phyloP scores from a whole-genome alignment of 2,329 filamentous ascomycete genomes.

The Fusarium piperis region DNA sequence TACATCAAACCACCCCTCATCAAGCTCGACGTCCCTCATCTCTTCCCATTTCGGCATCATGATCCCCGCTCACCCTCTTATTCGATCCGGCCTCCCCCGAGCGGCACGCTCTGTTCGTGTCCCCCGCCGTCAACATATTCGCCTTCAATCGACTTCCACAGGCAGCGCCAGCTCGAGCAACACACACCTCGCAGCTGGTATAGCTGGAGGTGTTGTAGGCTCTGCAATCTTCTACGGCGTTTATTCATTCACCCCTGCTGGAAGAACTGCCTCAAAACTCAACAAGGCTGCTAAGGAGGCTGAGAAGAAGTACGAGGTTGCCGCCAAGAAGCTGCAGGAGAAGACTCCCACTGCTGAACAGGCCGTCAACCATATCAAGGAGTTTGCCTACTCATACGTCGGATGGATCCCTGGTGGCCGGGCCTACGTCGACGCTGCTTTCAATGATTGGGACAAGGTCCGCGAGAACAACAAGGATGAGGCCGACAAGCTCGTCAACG shows the following conservation, averaged over 20 bases:
- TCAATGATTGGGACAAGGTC: slow-evolving; percentile 76
- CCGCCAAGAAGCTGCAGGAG: slow-evolving; percentile 68
- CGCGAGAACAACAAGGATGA: slow-evolving; percentile 74
- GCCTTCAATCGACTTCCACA: slow-evolving; percentile 55
- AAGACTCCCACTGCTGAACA: slow-evolving; percentile 73
- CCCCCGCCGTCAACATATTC: slow-evolving; percentile 44
- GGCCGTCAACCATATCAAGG: slow-evolving; percentile 71
- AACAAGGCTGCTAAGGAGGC: slow-evolving; percentile 63
- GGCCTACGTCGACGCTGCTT: slow-evolving; percentile 73
- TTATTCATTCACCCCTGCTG: slow-evolving; percentile 57
- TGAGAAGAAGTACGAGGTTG: slow-evolving; percentile 67
- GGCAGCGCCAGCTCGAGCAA: slow-evolving; percentile 31
- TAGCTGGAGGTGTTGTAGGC: slow-evolving; percentile 56
- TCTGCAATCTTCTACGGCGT: slow-evolving; percentile 54
- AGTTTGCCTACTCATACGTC: slow-evolving; percentile 74
- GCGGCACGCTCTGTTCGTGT: slow-evolving; percentile 41
- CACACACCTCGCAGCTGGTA: slow-evolving; percentile 52
- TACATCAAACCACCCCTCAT: background rate
- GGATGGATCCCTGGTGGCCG: slow-evolving; percentile 76
- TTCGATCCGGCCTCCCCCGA: slow-evolving; percentile 41
- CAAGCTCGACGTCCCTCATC: background rate
- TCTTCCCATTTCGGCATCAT: slow-evolving; percentile 31
- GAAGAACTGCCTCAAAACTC: slow-evolving; percentile 52
- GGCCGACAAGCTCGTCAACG: slow-evolving; percentile 72
- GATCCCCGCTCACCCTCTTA: slow-evolving; percentile 45